phyloP scores from a whole-genome alignment of 176 grass and related monocot genomes.

The Rhipidocladum racemiflorum region DNA sequence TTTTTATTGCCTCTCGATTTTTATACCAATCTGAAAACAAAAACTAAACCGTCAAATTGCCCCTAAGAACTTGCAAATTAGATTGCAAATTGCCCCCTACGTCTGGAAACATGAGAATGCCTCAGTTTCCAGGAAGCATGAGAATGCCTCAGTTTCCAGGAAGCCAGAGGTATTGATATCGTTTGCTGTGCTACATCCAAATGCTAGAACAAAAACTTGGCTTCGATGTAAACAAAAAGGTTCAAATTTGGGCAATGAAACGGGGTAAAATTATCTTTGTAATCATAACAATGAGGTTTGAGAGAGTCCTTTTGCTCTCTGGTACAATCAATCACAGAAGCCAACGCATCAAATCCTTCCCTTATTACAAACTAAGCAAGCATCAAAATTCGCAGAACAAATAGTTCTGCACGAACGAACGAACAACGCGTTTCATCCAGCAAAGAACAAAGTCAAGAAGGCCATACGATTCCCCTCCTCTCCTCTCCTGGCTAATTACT shows the following conservation, averaged over 20 bases:
- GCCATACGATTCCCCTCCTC: neutral
- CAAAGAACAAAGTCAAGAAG: constrained; percentile 19
- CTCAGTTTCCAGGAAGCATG: too few species aligned
- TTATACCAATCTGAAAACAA: too few species aligned
- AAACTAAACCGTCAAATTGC: too few species aligned
- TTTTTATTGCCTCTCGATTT: too few species aligned
- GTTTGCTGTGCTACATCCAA: too few species aligned
- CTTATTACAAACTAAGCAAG: constrained; percentile 31
- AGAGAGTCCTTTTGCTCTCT: neutral
- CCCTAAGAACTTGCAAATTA: too few species aligned
- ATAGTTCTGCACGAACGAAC: constrained; percentile 48
- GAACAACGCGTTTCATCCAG: neutral
- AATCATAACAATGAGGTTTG: neutral
- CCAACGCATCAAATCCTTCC: neutral
- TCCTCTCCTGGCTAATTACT: constrained; percentile 9
- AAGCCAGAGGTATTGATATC: too few species aligned
- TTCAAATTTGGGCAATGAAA: neutral
- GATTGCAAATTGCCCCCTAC: too few species aligned
- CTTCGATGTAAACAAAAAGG: neutral
- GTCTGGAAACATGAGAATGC: too few species aligned
- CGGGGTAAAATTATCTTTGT: neutral
- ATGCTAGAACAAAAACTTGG: neutral
- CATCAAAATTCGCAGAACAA: constrained; percentile 63
- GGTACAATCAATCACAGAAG: neutral
- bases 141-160: too few species aligned